Evolutionary conservation across 768 basidiomycete genomes (phyloP), one percentile per base, ranked within the genome.

Genomic region (Ramaria sp.): DNA sequence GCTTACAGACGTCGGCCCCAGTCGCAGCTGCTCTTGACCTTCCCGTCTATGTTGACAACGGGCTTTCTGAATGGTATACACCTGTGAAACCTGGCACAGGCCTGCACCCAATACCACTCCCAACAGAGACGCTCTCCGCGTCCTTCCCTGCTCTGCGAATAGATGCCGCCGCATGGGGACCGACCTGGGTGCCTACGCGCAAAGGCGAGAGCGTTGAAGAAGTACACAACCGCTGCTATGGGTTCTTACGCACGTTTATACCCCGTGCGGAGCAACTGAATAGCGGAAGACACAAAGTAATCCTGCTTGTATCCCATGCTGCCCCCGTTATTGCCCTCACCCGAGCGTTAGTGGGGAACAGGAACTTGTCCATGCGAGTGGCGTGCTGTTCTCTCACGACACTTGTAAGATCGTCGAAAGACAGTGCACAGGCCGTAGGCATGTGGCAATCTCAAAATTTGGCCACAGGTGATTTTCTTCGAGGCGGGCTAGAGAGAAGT

Each of bases 21-120:
- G 68, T 75, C 2, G 78, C 90, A 15, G 64, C 70, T 37, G 76
- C 78, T 0, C 72, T 92, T 18, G 69, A 71, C 13, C 57, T 90
- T 3, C 87, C 89, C 0, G 77, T 92, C 50, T 84, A 77, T 58
- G 77, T 85, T 13, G 90, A 93, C 61, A 88, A 90, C 60, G 90
- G 84, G 9, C 64, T 88, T 7, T 75, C 78, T 3, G 87, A 89
- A 66, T 91, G 88, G 88, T 88, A 82, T 65, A 84, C 83, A 3
- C 85, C 82, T 27, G 85, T 81, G 32, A 65, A 65, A 2, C 78
- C 80, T 0, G 76, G 78, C 28, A 79, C 84, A 2, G 83, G 86
- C 30, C 72, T 90, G 7, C 85, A 89, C 60, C 88, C 88, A 2
- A 82, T 87, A 3, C 87, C 88, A 1, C 73, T 72, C 12, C 67